Evolutionary conservation across 2,329 filamentous ascomycete species (phyloP), one percentile per base, ranked within the genome.

Genomic region (Fusarium transvaalense): DNA sequence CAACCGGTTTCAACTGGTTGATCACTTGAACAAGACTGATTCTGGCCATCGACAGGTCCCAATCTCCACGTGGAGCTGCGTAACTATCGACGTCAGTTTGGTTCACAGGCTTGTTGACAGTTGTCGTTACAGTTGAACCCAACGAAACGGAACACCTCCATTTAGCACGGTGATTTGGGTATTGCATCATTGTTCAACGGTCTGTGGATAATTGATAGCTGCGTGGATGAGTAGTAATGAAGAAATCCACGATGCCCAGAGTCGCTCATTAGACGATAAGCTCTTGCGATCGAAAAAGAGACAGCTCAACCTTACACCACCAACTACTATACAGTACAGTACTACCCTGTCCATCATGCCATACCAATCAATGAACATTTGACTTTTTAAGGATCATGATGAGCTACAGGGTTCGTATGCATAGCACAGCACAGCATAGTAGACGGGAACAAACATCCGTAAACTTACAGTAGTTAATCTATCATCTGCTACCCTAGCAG

Each of bases 51-150:
- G 47, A 68, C 35, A 46, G n/a, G 35, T 54, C 37, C 42, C 37
- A 19, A 21, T 21, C 42, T 47, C 29, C 57, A 71, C 71, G 71
- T 69, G 71, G 53, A 42, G 19, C 34, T 61, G 45, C 51, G 58
- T 68, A 61, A 57, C 42, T 61, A 48, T 46, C 61, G 69, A 73
- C 66, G 68, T 70, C 71, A 71, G 57, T 37, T 17, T 46, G 23
- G 25, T 17, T 34, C 32, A 57, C 46, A n/a, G 17, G 17, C 41
- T 43, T 10, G 17, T 43, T 21, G n/a, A 14, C 27, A 37, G 34
- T 37, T 59, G 43, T 47, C 29, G 38, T n/a, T 32, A 8, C 13
- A 23, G 19, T n/a, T 56, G 46, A 46, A 46, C n/a, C 53, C 29
- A 5, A 2, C 47, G 46, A 15, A 51, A 35, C 34, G 34, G n/a